These are phyloP conservation scores for Nicotiana rustica DNA, from an alignment of 305 asterid species.

Conservation along the genomic window DNA sequence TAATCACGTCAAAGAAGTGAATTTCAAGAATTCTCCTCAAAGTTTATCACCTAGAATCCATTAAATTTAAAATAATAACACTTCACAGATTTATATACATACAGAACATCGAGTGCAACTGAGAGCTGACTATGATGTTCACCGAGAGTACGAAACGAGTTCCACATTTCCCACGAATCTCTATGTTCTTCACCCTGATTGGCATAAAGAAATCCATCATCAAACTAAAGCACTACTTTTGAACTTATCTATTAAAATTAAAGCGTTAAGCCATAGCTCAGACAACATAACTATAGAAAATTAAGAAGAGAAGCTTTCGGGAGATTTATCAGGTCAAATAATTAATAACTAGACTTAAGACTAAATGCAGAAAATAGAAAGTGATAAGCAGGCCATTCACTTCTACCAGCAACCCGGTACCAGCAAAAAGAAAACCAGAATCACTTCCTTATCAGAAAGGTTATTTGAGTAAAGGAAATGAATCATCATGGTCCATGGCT, in stretches of 20 bases:
- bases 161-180: constrained; percentile 98
- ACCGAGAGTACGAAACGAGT: constrained; percentile 80
- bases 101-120: constrained; percentile 89
- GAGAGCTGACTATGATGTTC: constrained; percentile 93
- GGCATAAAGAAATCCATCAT: constrained; percentile 25
- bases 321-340: neutral
- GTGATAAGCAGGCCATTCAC: neutral
- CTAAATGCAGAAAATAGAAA: neutral
- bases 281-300: neutral
- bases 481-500: constrained; percentile 8
- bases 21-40: neutral
- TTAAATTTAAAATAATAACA: neutral
- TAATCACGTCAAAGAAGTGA: neutral
- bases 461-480: neutral
- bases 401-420: neutral
- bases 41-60: constrained; percentile 19
- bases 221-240: constrained; percentile 33
- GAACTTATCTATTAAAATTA: constrained; percentile 14
- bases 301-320: neutral
- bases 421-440: constrained; percentile 24
- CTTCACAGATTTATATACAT: constrained; percentile 44
- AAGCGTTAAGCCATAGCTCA: neutral
- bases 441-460: constrained; percentile 11
- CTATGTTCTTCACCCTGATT: constrained; percentile 51
- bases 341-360: neutral